phyloP scores from a whole-genome alignment of 2,329 filamentous ascomycete species.

The Hypomyces rosellus region DNA sequence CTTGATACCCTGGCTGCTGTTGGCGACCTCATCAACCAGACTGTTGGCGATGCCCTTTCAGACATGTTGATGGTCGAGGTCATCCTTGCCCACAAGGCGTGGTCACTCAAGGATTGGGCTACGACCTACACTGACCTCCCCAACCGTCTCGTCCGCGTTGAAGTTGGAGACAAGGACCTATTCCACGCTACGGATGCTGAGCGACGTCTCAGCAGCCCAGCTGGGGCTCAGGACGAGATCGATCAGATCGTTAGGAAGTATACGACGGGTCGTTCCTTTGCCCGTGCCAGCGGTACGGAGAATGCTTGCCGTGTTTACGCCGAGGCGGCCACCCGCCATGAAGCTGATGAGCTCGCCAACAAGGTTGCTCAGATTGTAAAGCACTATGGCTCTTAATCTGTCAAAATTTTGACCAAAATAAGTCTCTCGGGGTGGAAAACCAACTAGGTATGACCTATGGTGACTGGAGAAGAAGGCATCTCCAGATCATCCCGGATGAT shows the following conservation, averaged over 20 bases:
- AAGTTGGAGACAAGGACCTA: conserved; percentile 78
- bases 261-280: conserved; percentile 82
- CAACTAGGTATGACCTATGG: too few relatives aligned
- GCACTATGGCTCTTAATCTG: conserved; percentile 38
- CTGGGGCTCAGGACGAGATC: conserved; percentile 76
- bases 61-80: conserved; percentile 95
- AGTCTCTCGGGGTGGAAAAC: neutral
- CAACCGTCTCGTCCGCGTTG: conserved; percentile 88
- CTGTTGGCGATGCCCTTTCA: conserved; percentile 90
- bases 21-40: conserved; percentile 93
- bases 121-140: conserved; percentile 89
- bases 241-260: conserved; percentile 86
- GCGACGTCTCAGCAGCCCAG: conserved; percentile 73
- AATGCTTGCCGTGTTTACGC: conserved; percentile 95
- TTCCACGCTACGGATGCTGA: conserved; percentile 93
- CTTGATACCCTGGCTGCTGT: conserved; percentile 78
- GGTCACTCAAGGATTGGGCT: conserved; percentile 86
- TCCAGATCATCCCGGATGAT: too few relatives aligned
- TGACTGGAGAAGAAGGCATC: too few relatives aligned
- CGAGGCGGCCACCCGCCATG: conserved; percentile 80
- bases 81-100: conserved; percentile 90
- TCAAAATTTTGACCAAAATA: neutral
- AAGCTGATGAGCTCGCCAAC: conserved; percentile 84
- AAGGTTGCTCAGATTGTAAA: conserved; percentile 74
- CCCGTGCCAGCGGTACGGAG: conserved; percentile 88